Conservation (phyloP, 1,284 basidiomycete genomes). For the Boletus semigastroideus region DNA sequence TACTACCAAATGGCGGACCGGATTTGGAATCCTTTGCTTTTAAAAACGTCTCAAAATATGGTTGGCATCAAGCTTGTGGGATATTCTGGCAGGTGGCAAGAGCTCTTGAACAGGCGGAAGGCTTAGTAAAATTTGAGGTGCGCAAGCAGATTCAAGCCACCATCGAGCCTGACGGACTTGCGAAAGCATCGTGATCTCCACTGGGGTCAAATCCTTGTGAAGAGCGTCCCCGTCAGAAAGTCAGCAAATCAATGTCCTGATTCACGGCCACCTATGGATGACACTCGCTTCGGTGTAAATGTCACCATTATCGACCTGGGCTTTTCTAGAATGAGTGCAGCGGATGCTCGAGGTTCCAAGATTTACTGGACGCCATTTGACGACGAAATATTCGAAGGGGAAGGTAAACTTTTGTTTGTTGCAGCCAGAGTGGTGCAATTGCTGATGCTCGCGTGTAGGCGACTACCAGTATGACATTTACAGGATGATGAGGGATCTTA, state of each 20-base stretch:
- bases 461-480: slow-evolving; percentile 97
- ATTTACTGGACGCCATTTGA: slow-evolving; percentile 77
- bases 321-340: slow-evolving; percentile 77
- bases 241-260: slow-evolving; percentile 29
- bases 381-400: slow-evolving; percentile 79
- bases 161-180: slow-evolving; percentile 7
- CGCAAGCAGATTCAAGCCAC: slow-evolving; percentile 17
- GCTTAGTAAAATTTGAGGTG: slow-evolving; percentile 83
- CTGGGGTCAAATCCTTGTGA: slow-evolving; percentile 95
- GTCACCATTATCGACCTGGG: slow-evolving; percentile 95
- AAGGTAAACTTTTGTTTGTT: slow-evolving; percentile 47
- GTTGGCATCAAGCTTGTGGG: slow-evolving; percentile 85
- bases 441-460: slow-evolving; percentile 42
- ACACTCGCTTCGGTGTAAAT: slow-evolving; percentile 57
- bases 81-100: slow-evolving; percentile 90
- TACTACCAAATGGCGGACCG: slow-evolving; percentile 84
- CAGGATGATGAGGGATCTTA: slow-evolving; percentile 75
- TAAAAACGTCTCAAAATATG: slow-evolving; percentile 40
- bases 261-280: slow-evolving; percentile 54
- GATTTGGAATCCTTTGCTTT: slow-evolving; percentile 87
- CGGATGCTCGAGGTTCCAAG: slow-evolving; percentile 43
- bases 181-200: slow-evolving; percentile 93
- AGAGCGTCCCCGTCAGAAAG: slow-evolving; percentile 41
- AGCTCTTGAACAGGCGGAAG: slow-evolving; percentile 78
- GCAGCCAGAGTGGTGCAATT: neutral